These are phyloP conservation scores for Cornus kousa DNA, from an alignment of 148 eudicot species.

Conservation along the genomic window DNA sequence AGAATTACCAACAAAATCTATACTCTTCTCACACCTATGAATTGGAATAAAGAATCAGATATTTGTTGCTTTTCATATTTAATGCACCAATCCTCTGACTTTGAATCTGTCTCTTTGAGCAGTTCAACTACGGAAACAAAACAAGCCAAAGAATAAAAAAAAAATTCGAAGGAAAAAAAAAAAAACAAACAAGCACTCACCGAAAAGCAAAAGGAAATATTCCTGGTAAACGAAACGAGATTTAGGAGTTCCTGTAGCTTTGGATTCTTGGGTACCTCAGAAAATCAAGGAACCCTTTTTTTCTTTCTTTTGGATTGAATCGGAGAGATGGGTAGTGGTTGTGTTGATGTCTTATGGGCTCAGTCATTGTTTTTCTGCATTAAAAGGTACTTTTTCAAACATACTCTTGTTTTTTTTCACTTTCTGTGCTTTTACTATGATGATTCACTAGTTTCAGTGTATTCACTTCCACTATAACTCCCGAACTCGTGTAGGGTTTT, in stretches of 20 bases:
- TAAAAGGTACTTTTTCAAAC: conserved; percentile 41
- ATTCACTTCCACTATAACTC: conserved; percentile 15
- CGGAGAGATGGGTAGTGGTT: conserved; percentile 39
- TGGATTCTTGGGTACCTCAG: conserved; percentile 35
- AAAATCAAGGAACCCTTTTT: conserved; percentile 13
- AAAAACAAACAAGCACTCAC: not conserved
- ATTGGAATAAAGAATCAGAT: not conserved
- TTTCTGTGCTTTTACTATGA: conserved; percentile 14
- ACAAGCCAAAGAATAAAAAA: not conserved
- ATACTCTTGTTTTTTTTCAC: not conserved
- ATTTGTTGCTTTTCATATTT: not conserved
- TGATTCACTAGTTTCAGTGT: conserved; percentile 20
- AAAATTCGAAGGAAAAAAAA: not conserved
- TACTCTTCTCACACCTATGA: not conserved
- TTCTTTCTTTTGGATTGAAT: not conserved
- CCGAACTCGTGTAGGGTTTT: conserved; percentile 7
- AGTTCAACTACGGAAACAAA: conserved; percentile 3
- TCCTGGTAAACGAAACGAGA: not conserved
- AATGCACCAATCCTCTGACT: conserved; percentile 10
- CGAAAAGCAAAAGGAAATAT: no score
- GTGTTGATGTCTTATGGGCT: conserved; percentile 53
- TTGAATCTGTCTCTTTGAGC: conserved; percentile 5
- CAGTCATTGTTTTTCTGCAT: conserved; percentile 33
- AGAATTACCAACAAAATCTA: not conserved
- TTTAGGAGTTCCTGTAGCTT: conserved; percentile 23